Base-by-base conservation (phyloP, 2,329 filamentous ascomycete species). In the Penicillium sp. region DNA sequence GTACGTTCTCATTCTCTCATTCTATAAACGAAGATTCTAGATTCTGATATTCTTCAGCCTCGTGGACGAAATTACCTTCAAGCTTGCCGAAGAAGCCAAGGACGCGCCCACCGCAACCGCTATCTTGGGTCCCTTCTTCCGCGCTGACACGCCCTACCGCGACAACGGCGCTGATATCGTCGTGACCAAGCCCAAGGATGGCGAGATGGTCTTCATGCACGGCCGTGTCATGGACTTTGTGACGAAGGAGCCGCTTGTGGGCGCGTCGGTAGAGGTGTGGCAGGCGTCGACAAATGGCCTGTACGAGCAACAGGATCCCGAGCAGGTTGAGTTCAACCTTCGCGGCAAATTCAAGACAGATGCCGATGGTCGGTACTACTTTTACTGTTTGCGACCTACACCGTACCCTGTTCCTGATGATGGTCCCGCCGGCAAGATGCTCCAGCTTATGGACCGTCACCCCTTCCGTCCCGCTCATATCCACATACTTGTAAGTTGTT, bases 71-170 rank as follows among this genome's bases (percentile, higher is more conserved):
- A 93, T 94, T 65, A 89, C 87, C 50, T 87, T 85, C 74, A 85
- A 84, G 55, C 76, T 82, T 46, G 80, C 81, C 28, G 79, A 80
- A 45, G 75, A 79, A 49, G 74, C 76, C 13, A 65, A 74, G 13
- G 78, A 80, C 36, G 77, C 77, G 0, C 78, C 85, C 10, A 94
- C 89, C 5, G 83, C 88, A 2, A 88, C 88, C 4, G 85, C 90
- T 38, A 90, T 95, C 59, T 81, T 95, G 0, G 90, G 90, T 0
- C 90, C 90, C 1, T 95, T 95, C 75, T 95, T 89, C 83, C 82
- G 89, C 6, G 80, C 84, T 41, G 81, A 91, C 61, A 84, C 89
- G 0, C 89, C 90, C 5, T 74, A 81, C 52, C 81, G 86, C 43
- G 74, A 83, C n/a, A 88, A 88, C 65, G 90, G 88, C 45, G 81